Evolutionary conservation across 192 early-diverging fungal species (phyloP), one percentile per base, ranked within the genome.

Genomic region (Chytriomyces hyalinus): DNA sequence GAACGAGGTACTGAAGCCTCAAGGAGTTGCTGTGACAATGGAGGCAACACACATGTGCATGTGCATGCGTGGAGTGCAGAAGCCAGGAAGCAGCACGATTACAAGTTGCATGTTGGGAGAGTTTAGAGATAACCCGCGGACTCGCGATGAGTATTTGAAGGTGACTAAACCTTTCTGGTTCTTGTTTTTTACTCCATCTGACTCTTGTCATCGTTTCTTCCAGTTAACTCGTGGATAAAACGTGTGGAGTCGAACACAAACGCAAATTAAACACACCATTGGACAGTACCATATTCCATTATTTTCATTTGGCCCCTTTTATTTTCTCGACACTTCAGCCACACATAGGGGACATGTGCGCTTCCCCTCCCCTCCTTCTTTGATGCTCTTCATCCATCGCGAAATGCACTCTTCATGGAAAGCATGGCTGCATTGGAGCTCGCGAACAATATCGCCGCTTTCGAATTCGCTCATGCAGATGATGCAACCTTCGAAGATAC

Each of bases 1-100:
- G 48, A 87, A 94, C 83, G 95, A 97, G 80, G 91, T 97, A 24
- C 84, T 99, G 6, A 89, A 97, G 81, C 96, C 98, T 26, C 91
- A 92, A 80, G 98, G 98, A 50, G 96, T 99, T 46, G 98, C 98
- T 15, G 97, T 98, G 28, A 93, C 96, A 50, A 95, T 99, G 87
- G 96, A 99, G 84, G 94, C 95, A 65, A 91, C 92, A 77, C 96
- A 98, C 81, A 92, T 95, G 80, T 98, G 96, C 85, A 98, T 98
- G 96, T 93, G 94, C 24, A 97, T 97, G 96, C 90, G 97, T 17
- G 97, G 97, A 17, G 97, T 97, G 22, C 91, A 98, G 79, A 99
- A 99, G 86, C 94, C 96, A 6, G 94, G 96, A n/a, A 93, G 92
- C 78, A 87, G 87, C 69, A 99, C 98, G 22, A 90, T 97, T 36